Conservation (phyloP, 108 stramenopile genomes). For the Heterococcus sp. region DNA sequence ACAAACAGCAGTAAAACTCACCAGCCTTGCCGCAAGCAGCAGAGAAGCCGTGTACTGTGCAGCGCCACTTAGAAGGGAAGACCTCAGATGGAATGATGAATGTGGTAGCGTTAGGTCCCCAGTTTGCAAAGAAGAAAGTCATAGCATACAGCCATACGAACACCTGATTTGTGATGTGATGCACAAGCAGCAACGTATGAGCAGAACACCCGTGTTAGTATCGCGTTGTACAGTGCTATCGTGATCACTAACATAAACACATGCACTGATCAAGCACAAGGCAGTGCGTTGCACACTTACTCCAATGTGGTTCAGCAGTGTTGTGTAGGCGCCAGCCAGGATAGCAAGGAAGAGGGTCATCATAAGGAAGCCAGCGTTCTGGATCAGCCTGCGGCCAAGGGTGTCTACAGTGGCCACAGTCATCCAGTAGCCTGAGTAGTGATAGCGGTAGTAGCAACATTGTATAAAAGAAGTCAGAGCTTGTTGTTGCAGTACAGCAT, state of each 20-base stretch:
- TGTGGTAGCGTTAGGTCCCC: slow-evolving; percentile 63
- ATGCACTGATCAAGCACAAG: too few species aligned
- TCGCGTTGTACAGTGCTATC: too few species aligned
- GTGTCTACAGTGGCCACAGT: not conserved
- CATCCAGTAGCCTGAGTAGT: not conserved
- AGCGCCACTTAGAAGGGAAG: slow-evolving; percentile 56
- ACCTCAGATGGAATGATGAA: slow-evolving; percentile 64
- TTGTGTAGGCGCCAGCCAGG: not conserved
- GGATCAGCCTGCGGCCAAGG: not conserved
- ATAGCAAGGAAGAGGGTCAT: not conserved
- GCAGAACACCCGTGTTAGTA: too few species aligned
- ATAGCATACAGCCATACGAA: not conserved
- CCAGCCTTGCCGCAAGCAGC: slow-evolving; percentile 59
- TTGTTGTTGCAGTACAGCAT: too few species aligned
- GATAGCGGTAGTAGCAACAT: not conserved
- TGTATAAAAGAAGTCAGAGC: not conserved
- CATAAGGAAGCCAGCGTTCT: not conserved
- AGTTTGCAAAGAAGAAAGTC: slow-evolving; percentile 62
- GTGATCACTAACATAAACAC: too few species aligned
- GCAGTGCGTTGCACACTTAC: too few species aligned
- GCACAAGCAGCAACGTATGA: too few species aligned
- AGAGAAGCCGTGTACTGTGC: slow-evolving; percentile 57
- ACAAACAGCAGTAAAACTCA: too few species aligned
- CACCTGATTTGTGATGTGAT: too few species aligned
- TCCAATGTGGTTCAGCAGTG: not conserved